Conservation (phyloP, 179 eudicot species). For the Pouteria campechiana region DNA sequence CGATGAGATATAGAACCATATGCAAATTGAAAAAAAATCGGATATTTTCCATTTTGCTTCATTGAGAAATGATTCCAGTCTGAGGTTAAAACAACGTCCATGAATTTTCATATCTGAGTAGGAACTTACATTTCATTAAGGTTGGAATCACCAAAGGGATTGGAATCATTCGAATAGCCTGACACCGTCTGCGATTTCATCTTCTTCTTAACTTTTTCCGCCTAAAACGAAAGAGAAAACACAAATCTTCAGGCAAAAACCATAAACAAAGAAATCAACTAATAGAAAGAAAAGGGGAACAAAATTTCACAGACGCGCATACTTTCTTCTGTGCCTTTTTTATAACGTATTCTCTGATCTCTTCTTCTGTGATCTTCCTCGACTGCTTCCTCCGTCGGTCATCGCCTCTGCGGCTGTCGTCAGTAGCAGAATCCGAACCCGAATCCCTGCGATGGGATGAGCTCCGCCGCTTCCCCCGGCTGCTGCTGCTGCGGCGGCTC, state of each 20-base stretch:
- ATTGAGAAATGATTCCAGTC: too few species aligned
- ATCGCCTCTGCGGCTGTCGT: conserved; percentile 3
- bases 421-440: conserved; percentile 12
- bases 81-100: too few species aligned
- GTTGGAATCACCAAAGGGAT: conserved; percentile 86
- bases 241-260: background rate
- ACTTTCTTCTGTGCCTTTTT: conserved; percentile 72
- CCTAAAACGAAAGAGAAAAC: conserved; percentile 13
- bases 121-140: conserved; percentile 62
- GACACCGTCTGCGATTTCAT: conserved; percentile 43
- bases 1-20: too few species aligned
- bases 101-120: too few species aligned
- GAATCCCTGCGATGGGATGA: conserved; percentile 15
- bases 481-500: conserved; percentile 5
- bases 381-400: conserved; percentile 14
- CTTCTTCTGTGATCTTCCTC: conserved; percentile 41
- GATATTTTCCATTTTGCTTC: too few species aligned
- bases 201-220: conserved; percentile 49
- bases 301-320: too few species aligned
- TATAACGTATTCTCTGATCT: conserved; percentile 47
- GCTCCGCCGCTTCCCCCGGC: conserved; percentile 17
- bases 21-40: too few species aligned
- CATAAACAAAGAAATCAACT: background rate
- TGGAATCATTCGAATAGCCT: conserved; percentile 73
- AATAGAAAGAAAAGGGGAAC: background rate